Percentiles rank a stretch among this genome's conserved stretches.
Conservation (phyloP, 2,329 filamentous ascomycete species). For the Graphilbum fragrans region DNA sequence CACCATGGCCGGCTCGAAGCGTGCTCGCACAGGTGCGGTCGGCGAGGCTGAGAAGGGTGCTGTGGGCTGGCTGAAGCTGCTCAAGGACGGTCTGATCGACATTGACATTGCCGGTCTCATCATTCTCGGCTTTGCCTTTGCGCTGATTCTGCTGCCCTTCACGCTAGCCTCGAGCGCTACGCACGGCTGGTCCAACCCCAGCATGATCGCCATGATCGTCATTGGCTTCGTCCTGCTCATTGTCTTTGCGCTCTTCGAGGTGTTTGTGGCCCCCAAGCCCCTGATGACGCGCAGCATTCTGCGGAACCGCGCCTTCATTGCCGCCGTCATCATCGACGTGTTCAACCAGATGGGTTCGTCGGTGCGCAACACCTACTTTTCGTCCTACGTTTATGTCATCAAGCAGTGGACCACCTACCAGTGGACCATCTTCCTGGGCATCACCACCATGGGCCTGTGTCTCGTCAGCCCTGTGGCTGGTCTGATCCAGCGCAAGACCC, state of each 20-base stretch:
- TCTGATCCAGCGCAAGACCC: slow-evolving; percentile 47
- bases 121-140: slow-evolving; percentile 32
- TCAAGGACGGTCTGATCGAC: slow-evolving; percentile 15
- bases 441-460: slow-evolving; percentile 51
- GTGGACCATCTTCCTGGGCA: slow-evolving; percentile 45
- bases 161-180: slow-evolving; percentile 19
- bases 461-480: slow-evolving; percentile 48
- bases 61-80: slow-evolving; percentile 12
- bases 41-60: slow-evolving; percentile 5
- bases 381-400: slow-evolving; percentile 54
- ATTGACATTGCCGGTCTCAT: slow-evolving; percentile 34
- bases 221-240: slow-evolving; percentile 25
- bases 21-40: slow-evolving; percentile 20
- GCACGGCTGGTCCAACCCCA: slow-evolving; percentile 24
- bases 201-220: slow-evolving; percentile 28
- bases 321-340: slow-evolving; percentile 55
- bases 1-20: slow-evolving; percentile 20
- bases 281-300: slow-evolving; percentile 48
- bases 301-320: slow-evolving; percentile 48
- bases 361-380: slow-evolving; percentile 42
- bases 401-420: slow-evolving; percentile 28
- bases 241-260: slow-evolving; percentile 41
- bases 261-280: slow-evolving; percentile 36
- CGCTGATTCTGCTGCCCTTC: slow-evolving; percentile 35
- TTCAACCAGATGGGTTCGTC: slow-evolving; percentile 40